Base-by-base conservation (phyloP, 1,284 basidiomycete species). In the Tetrapyrgos nigripes region DNA sequence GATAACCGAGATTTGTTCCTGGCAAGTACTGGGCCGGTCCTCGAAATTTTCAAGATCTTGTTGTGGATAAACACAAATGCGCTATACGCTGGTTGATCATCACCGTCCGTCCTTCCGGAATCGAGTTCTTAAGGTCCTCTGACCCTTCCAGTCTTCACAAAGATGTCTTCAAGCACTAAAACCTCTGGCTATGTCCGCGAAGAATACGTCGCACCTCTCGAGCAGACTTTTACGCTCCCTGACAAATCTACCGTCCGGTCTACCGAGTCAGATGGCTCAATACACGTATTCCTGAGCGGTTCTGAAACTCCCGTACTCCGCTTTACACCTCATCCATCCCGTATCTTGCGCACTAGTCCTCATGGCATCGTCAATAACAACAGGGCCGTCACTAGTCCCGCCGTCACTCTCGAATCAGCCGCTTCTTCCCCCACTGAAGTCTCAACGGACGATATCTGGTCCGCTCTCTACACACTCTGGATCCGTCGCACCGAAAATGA, bases 331-430 rank as follows among this genome's bases (percentile, higher is more conserved):
- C 57, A 59, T 28, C 37, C 37, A 40, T 40, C 52, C 24, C 57
- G 60, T 24, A 53, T 48, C 9, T 47, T 63, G 1, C 54, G 61
- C 17, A 59, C 54, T 11, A 60, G 58, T 17, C 63, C 58, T 17
- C 53, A 61, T 35, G 58, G 61, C 1, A 58, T 64, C 26, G 60
- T 64, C 24, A 62, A 64, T 45, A 58, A 57, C 46, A 56, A 64
- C 37, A 53, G 62, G 14, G 62, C 57, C 4, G 57, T 57, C 28
- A 29, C 44, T 13, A 50, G 45, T n/a, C 51, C 51, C 10, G 61
- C 58, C 10, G 35, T 57, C 3, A 10, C 35, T 23, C 19, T 63
- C 21, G 37, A 40, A 40, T 40, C 17, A 4, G 37, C 14, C 37
- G 23, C 46, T 31, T 52, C 53, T 13, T 37, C 48, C 8, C 43